Base-by-base conservation (phyloP, 768 basidiomycete genomes). In the Pholiota molesta region DNA sequence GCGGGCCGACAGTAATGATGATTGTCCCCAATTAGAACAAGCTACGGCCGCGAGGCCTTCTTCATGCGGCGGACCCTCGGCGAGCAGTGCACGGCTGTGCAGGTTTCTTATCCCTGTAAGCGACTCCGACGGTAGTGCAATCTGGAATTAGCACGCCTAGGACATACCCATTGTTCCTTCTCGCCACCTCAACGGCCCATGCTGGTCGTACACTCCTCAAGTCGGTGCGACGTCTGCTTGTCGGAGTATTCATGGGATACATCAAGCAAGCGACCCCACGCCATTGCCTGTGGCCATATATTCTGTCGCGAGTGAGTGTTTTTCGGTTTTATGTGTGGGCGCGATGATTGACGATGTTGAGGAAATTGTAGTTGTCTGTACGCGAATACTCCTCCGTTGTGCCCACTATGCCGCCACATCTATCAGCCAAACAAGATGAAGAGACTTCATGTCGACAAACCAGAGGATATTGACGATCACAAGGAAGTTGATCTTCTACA, bases 201-300 rank as follows among this genome's bases (percentile, higher is more conserved):
- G 78, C 79, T 92, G 69, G 80, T 89, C 65, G 78, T 90, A 26
- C 88, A 91, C 74, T 81, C 88, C 5, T 81, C 86, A 37, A 91
- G 89, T 68, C 81, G 80, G 62, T 92, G 91, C 77, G 91, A 92
- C 73, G 85, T 92, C 66, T 92, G 91, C 73, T 77, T 90, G 62
- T 87, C 89, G 59, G 75, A 78, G 28, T 90, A 90, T 71, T 74
- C 80, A 45, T 85, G 83, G 75, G 77, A 82, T 42, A 78, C 77
- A 26, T 72, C 79, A 40, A 73, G 77, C 44, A 81, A 81, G 68
- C 77, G 83, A 52, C 90, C 90, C 5, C 84, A 89, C 72, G 87
- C 85, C 13, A 91, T 92, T 64, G 82, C 86, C 31, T 93, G 91
- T 68, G 91, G 91, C 40, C 89, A 92, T 73, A 82, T 90, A 39